Evolutionary conservation across 768 basidiomycete genomes (phyloP), one percentile per base, ranked within the genome.

Genomic region (Thelephora aurantiotincta): DNA sequence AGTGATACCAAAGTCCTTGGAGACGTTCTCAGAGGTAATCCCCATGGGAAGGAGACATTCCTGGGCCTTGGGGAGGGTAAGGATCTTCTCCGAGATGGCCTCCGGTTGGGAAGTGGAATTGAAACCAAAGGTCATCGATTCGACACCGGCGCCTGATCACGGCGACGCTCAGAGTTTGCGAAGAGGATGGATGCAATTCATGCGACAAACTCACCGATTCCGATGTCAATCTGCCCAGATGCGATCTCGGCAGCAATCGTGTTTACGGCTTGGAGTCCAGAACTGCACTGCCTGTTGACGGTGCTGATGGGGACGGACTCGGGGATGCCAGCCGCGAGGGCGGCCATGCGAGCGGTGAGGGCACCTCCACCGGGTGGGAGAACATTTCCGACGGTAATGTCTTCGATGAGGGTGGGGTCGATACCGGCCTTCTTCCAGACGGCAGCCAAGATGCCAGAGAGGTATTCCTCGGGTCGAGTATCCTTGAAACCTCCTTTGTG

Each of bases 21-120:
- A 87, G 53, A 92, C 88, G 60, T 91, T 91, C 68, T 93, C 90
- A n/a, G 85, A 89, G 16, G 92, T 92, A 68, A 92, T 80, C 33
- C 91, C 92, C 87, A 90, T 90, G 38, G 88, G 88, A 49, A 87
- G 68, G 22, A 84, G 70, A 59, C 88, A 91, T 66, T 92, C 89
- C 49, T 75, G 75, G 2, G 89, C 76, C 54, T 84, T 80, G 54
- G 77, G 66, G 63, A 72, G 78, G 33, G 69, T 55, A 51, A 85
- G 71, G 42, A 92, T 69, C 43, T 72, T 70, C 19, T 84, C 78
- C 2, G 83, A 80, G 63, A 71, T 79, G 45, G 64, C 68, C 45
- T 76, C 69, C 7, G 78, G 72, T 44, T 74, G 63, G 6, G 78
- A 69, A 47, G 68, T 64, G 23, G 75, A 62, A 23, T 83, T 84